Evolutionary conservation across 139 green algal genomes (phyloP), one percentile per base, ranked within the genome.

Genomic region (Auxenochlorella pyrenoidosa): DNA sequence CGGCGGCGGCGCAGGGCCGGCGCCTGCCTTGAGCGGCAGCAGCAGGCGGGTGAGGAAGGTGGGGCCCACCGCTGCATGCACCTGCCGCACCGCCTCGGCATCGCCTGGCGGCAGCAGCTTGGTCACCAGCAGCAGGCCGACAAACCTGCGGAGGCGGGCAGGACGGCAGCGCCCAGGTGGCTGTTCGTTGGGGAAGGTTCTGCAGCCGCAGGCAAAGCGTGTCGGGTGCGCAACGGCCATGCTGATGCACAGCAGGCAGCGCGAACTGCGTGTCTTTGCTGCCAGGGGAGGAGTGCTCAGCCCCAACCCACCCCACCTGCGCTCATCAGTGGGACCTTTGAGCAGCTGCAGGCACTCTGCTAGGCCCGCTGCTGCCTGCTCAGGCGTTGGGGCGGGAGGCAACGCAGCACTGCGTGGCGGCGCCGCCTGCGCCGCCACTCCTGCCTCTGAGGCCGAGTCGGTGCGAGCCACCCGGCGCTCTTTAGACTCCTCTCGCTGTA

Each of bases 61-160:
- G 15, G 72, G 24, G 0, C 94, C 93, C 4, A 97, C 89, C 3
- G 95, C 93, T 12, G 93, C 87, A 18, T 95, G 43, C 34, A 96
- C 90, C 24, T 36, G 32, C 24, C 26, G 38, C 40, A 89, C 44
- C 19, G 77, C 60, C 22, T 41, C 84, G 0, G 86, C 81, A 80
- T 92, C 87, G 40, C 88, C 91, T 0, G 90, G 59, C 3, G 93
- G 91, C 65, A 96, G 89, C 34, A 96, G 82, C 75, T 93, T 93
- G 13, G 93, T 95, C 12, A 95, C 93, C 65, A 97, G 87, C 36
- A 97, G 87, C 59, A 97, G 88, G 12, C 95, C 95, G 16, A 96
- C 94, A 85, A 97, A 94, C 85, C 94, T 97, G 91, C 21, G 30
- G 26, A 26, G 8, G 19, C 4, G 32, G 13, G 28, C 30, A 60